Evolutionary conservation across 2,329 filamentous ascomycete genomes (phyloP), one percentile per base, ranked within the genome.

Genomic region (Aureobasidium sp.): DNA sequence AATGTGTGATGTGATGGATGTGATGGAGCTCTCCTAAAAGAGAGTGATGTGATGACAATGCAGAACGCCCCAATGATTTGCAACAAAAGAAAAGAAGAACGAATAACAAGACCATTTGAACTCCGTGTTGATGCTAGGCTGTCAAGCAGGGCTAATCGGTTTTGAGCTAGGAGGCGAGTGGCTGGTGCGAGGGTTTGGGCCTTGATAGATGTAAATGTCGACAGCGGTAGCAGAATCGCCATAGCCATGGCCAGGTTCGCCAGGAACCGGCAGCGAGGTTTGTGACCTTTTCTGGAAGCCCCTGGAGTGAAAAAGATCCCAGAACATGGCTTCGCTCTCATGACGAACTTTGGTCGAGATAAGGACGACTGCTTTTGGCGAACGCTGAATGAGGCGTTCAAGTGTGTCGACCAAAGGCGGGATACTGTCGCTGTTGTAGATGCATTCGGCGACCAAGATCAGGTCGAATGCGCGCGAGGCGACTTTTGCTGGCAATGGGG

Each of bases 361-460:
- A 17, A 86, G 72, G 25, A 87, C 72, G 29, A 82, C 67, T 0
- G 79, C 77, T 63, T 76, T 71, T 2, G 82, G 81, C 6, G 80
- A 83, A 34, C 70, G 70, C 20, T 72, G 69, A 45, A 79, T 72
- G 53, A 88, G 72, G 11, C 72, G 74, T 25, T 70, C 67, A 11
- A 90, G 73, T 1, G 84, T 86, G 31, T 74, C 73, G 8, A 89
- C 85, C 41, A 90, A 75, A 27, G 83, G 79, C 2, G 84, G 83
- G 57, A 87, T 81, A 63, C 84, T 87, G 67, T 88, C 86, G 17
- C 82, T 77, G 70, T 90, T 90, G 74, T 90, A 90, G 1, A 87
- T 90, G 73, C 87, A 90, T 70, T 90, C 87, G 1, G 86, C 85
- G 1, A 88, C 81, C 4, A 89, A 70, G 25, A 89, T 78, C 37